Evolutionary conservation across 176 grass and related monocot species (phyloP), one percentile per base, ranked within the genome.

Genomic region (Eleusine coracana): DNA sequence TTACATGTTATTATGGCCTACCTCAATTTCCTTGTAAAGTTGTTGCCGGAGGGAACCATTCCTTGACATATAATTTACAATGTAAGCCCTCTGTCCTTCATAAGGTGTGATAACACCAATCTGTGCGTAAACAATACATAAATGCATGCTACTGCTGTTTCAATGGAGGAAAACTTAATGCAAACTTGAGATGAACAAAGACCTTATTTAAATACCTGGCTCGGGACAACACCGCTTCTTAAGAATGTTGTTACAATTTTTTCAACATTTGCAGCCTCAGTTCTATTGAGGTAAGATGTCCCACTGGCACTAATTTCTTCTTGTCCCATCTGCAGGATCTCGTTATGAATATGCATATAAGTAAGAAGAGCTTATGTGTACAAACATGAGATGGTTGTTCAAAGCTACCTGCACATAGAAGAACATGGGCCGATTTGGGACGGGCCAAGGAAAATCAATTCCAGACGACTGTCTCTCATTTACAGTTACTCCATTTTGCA

Each of bases 21-120:
- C 96, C 96, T 99, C 96, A 14, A 99, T 99, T 96, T 99, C 96
- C 78, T 99, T 99, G 77, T 99, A 99, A 49, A 99, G 93, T 45
- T 99, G 96, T 89, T 99, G 96, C 21, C 96, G 82, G 69, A 99
- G 93, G 72, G 96, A 90, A 38, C 96, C 96, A 78, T 99, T 99
- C 80, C 96, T 96, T 87, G 96, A 73, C 96, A 99, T 99, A 71
- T 99, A 96, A 85, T 96, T 99, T 31, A 96, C 93, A 83, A 99
- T 99, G 85, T 96, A 99, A 49, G 96, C 96, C 83, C 96, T 93
- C 70, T 99, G 96, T 84, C 96, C 96, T 93, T 99, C 96, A 79
- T 99, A 99, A 62, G 96, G 96, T 75, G 96, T 99, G 82, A 99
- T 99, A 79, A 99, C 96, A 83, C 96, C 96, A 46, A 99, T 99